phyloP scores from a whole-genome alignment of 2,329 filamentous ascomycete species.

The Tolypocladium tropicale region DNA sequence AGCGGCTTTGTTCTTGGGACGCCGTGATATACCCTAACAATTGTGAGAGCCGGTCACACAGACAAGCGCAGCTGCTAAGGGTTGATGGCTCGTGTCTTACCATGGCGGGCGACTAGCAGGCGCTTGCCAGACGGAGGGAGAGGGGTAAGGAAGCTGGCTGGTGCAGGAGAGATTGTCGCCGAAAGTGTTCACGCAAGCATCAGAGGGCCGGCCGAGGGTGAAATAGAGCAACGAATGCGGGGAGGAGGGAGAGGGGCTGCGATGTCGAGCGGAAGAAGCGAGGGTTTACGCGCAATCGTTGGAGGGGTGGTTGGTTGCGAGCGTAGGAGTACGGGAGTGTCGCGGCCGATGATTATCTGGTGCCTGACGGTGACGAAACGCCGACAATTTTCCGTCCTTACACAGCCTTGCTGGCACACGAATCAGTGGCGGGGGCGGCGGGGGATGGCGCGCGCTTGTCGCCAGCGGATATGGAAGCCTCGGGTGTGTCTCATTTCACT shows the following conservation, averaged over 20 bases:
- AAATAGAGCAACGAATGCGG: not conserved
- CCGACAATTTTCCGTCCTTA: conserved; percentile 24
- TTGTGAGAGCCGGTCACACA: not conserved
- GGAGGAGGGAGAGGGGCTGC: not conserved
- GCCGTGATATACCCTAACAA: conserved; percentile 26
- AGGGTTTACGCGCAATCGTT: not conserved
- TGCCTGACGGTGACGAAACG: conserved; percentile 23
- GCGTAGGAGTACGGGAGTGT: conserved; percentile 3
- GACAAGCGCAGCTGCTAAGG: conserved; percentile 1
- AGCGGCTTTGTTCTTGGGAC: conserved; percentile 29
- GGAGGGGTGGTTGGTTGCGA: not conserved
- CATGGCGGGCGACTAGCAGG: conserved; percentile 19
- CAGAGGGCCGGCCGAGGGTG: conserved; percentile 7
- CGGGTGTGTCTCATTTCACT: not conserved
- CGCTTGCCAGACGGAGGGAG: conserved; percentile 6
- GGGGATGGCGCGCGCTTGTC: conserved; percentile 3
- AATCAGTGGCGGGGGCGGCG: conserved; percentile 14
- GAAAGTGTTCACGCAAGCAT: conserved; percentile 15
- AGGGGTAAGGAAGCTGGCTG: conserved; percentile 1
- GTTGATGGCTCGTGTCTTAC: conserved; percentile 14
- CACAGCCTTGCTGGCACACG: conserved; percentile 17
- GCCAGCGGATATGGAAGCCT: not conserved
- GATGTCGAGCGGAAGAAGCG: not conserved
- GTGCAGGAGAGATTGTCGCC: conserved; percentile 3
- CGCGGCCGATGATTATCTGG: conserved; percentile 5